Percentiles rank a stretch among this genome's conserved stretches.
Evolutionary conservation across 2,329 filamentous ascomycete species (phyloP).

Genomic region (Arthrobotrys iridis): DNA sequence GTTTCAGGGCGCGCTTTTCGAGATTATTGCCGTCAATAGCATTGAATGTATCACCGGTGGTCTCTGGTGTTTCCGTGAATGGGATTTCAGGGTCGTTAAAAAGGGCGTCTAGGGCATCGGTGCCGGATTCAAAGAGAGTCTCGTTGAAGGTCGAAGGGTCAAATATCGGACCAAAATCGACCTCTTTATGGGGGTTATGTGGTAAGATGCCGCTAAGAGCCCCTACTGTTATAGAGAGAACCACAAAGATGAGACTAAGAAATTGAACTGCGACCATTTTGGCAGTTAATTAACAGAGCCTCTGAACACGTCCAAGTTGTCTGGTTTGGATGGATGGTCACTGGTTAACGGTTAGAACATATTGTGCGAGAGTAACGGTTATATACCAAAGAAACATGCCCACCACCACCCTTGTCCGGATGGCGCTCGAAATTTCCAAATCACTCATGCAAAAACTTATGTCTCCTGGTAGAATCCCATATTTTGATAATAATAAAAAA

Average conservation of each 20-base stretch:
- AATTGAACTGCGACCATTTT: constrained; percentile 3
- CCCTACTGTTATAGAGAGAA: neutral
- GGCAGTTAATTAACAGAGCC: neutral
- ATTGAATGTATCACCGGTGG: neutral
- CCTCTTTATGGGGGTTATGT: neutral
- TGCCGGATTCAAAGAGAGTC: neutral
- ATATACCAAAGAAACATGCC: constrained; percentile 1
- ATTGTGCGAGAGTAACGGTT: neutral
- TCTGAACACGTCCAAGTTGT: too few relatives aligned
- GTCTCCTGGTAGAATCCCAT: constrained; percentile 9
- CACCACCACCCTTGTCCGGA: too few relatives aligned
- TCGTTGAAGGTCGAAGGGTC: constrained; percentile 2
- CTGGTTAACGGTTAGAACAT: neutral
- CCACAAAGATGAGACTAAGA: neutral
- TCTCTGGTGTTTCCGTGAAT: neutral
- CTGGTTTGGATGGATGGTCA: too few relatives aligned
- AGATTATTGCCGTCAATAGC: neutral
- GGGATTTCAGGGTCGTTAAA: constrained; percentile 31
- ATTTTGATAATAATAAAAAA: neutral
- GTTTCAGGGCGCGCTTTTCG: constrained; percentile 21
- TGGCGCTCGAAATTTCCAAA: neutral
- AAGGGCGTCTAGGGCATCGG: neutral
- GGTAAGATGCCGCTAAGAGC: constrained; percentile 4
- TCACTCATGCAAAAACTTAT: neutral
- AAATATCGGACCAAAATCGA: neutral